phyloP scores from a whole-genome alignment of 2,329 filamentous ascomycete genomes.

The Gliomastix tumulicola region DNA sequence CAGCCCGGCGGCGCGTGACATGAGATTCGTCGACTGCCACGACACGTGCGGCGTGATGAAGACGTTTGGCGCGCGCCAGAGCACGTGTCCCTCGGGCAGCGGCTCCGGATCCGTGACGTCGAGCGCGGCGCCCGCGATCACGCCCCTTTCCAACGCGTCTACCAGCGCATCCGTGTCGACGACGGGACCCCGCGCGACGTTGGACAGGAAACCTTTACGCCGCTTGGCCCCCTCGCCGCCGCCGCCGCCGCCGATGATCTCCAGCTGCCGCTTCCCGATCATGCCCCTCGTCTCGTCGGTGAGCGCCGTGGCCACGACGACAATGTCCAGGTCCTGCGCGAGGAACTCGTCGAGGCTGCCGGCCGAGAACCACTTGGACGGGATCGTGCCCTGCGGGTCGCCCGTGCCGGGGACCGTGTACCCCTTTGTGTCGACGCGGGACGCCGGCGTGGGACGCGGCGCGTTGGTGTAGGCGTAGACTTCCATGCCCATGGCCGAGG shows the following conservation, averaged over 20 bases:
- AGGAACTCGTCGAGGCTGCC: conserved; percentile 34
- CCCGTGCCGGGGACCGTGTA: conserved; percentile 60
- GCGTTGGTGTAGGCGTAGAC: conserved; percentile 62
- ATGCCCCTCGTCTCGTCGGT: conserved; percentile 26
- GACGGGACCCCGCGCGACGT: conserved; percentile 52
- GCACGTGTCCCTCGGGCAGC: conserved; percentile 51
- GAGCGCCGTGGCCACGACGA: conserved; percentile 34
- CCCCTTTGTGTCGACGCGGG: conserved; percentile 42
- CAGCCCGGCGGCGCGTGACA: conserved; percentile 14
- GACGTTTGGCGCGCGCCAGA: conserved; percentile 60
- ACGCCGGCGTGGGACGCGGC: conserved; percentile 50
- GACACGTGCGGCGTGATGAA: conserved; percentile 42
- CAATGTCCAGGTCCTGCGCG: conserved; percentile 30
- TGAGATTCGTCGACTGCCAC: conserved; percentile 20
- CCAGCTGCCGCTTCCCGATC: conserved; percentile 36
- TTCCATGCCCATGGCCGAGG: conserved; percentile 55
- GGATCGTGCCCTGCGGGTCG: conserved; percentile 32
- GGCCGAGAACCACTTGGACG: conserved; percentile 32
- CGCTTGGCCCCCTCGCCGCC: conserved; percentile 10
- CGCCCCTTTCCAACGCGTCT: conserved; percentile 36
- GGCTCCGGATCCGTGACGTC: conserved; percentile 71
- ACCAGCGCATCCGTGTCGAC: conserved; percentile 44
- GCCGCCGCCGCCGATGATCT: conserved; percentile 20
- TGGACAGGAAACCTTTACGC: conserved; percentile 52
- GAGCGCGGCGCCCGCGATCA: conserved; percentile 51